Conservation (phyloP, 495 filamentous ascomycete genomes). For the Neurospora intermedia region DNA sequence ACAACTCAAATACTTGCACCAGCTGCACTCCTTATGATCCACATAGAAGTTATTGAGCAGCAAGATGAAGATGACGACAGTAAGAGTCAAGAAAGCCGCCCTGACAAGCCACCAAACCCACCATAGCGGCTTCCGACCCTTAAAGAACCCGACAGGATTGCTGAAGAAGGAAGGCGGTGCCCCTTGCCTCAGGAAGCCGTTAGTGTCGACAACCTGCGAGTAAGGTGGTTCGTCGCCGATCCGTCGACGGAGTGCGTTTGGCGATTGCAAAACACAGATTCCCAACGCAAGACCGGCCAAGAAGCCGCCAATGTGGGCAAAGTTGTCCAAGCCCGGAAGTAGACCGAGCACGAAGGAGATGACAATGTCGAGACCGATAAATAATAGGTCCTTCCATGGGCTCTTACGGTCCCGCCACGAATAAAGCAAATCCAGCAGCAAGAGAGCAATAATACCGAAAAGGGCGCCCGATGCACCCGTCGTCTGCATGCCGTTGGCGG, state of each 20-base stretch:
- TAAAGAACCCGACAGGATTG: slow-evolving; percentile 74
- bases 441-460: slow-evolving; percentile 84
- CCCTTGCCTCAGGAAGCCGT: slow-evolving; percentile 27
- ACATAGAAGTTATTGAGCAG: slow-evolving; percentile 85
- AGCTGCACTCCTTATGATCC: slow-evolving; percentile 60
- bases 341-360: slow-evolving; percentile 90
- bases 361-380: slow-evolving; percentile 71
- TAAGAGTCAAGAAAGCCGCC: slow-evolving; percentile 64
- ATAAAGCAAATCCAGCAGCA: slow-evolving; percentile 81
- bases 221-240: slow-evolving; percentile 58
- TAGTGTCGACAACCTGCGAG: slow-evolving; percentile 23
- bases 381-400: slow-evolving; percentile 70
- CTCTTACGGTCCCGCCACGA: slow-evolving; percentile 68
- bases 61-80: slow-evolving; percentile 72
- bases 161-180: slow-evolving; percentile 49
- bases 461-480: slow-evolving; percentile 81
- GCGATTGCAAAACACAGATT: slow-evolving; percentile 77
- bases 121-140: slow-evolving; percentile 83
- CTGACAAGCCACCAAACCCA: slow-evolving; percentile 96
- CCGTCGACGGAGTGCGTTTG: slow-evolving; percentile 62
- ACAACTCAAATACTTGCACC: slow-evolving; percentile 93
- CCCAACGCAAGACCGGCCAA: slow-evolving; percentile 84
- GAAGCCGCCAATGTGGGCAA: slow-evolving; percentile 93
- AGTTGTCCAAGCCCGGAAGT: slow-evolving; percentile 90
- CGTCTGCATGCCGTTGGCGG: slow-evolving; percentile 65